Conservation (phyloP, 2,329 filamentous ascomycete genomes). For the Thielaviopsis populi region DNA sequence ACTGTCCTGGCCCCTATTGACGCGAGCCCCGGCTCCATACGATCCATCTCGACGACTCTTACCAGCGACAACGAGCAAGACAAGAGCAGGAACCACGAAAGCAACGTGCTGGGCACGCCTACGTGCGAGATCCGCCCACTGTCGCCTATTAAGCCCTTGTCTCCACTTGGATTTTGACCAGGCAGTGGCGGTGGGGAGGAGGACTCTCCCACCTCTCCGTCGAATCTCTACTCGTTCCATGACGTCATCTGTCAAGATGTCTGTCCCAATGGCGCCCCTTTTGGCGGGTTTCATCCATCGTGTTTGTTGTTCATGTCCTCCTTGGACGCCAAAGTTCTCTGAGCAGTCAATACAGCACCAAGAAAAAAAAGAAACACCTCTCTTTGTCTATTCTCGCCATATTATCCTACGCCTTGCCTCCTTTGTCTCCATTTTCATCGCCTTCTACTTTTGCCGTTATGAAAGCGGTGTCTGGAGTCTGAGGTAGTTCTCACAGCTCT, state of each 20-base stretch:
- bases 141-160: slow-evolving; percentile 52
- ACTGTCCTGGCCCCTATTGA: slow-evolving; percentile 15
- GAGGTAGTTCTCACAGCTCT: slow-evolving; percentile 13
- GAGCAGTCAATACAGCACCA: background rate
- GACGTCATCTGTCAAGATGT: background rate
- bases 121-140: slow-evolving; percentile 39
- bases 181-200: background rate
- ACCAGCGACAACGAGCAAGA: slow-evolving; percentile 32
- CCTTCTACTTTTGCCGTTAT: background rate
- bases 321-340: background rate
- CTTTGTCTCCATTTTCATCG: background rate
- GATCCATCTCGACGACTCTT: slow-evolving; percentile 27
- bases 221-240: background rate
- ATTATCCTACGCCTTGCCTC: background rate
- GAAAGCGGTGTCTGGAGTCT: background rate
- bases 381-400: slow-evolving; percentile 1
- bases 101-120: slow-evolving; percentile 6
- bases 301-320: background rate
- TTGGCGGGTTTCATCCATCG: background rate
- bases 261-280: background rate
- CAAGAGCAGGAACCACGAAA: background rate
- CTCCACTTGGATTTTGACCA: slow-evolving; percentile 42
- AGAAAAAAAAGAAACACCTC: background rate
- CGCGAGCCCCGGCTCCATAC: slow-evolving; percentile 15
- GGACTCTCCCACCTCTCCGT: background rate